These are phyloP conservation scores for Aspergillus ruber DNA, from an alignment of 2,329 filamentous ascomycete species.

Conservation along the genomic window DNA sequence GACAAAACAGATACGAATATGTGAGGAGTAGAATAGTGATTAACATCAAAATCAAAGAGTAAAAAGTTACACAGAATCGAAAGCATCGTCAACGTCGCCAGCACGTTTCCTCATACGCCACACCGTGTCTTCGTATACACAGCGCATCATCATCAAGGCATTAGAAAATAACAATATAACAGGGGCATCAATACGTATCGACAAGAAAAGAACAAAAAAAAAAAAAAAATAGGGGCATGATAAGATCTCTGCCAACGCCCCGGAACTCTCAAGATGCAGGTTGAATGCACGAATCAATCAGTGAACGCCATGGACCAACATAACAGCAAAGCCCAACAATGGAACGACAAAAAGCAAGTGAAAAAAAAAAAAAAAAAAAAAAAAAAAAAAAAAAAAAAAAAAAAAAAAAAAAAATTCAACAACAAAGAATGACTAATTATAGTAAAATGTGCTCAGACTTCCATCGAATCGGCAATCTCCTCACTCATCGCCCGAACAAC, in stretches of 20 bases:
- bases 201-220: neutral
- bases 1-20: neutral
- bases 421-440: constrained; percentile 1
- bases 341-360: constrained; percentile 4
- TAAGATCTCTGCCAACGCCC: constrained; percentile 16
- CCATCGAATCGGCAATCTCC: constrained; percentile 48
- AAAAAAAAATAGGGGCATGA: constrained; percentile 6
- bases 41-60: neutral
- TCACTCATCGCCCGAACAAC: constrained; percentile 48
- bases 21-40: neutral
- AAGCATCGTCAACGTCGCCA: neutral
- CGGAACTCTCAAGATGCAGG: constrained; percentile 14
- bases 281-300: constrained; percentile 14
- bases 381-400: constrained; percentile 4
- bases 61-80: neutral
- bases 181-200: neutral
- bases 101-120: neutral
- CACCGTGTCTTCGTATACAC: neutral
- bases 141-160: neutral
- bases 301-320: neutral
- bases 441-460: constrained; percentile 34
- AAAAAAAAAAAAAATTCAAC: constrained; percentile 5
- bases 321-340: neutral
- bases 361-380: constrained; percentile 4
- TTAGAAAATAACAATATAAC: neutral